Evolutionary conservation across 140 eudicot species (phyloP).

Genomic region (Erigeron philadelphicus): DNA sequence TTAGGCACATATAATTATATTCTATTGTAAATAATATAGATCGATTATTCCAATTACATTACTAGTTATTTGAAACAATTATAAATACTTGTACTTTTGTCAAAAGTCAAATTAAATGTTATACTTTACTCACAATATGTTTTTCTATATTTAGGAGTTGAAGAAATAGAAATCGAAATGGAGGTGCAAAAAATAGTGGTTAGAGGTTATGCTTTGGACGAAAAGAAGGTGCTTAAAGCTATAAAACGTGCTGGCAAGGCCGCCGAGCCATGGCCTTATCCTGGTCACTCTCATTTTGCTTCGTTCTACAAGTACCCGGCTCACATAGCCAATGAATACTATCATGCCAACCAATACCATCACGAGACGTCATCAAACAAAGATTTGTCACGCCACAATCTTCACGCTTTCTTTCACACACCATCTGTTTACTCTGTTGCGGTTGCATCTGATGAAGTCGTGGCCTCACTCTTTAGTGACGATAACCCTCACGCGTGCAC

Average conservation of each 20-base stretch:
- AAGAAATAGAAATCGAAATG: conserved; percentile 60
- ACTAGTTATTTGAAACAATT: too few species aligned
- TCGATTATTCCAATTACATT: too few species aligned
- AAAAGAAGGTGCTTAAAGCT: conserved; percentile 54
- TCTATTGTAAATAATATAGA: too few species aligned
- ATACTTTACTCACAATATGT: too few species aligned
- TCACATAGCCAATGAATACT: conserved; percentile 30
- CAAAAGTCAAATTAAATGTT: too few species aligned
- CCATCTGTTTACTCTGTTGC: conserved; percentile 64
- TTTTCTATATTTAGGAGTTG: conserved; percentile 38
- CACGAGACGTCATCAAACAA: conserved; percentile 33
- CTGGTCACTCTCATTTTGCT: conserved; percentile 47
- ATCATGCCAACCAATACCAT: conserved; percentile 41
- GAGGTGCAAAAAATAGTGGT: conserved; percentile 60
- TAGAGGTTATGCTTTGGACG: conserved; percentile 52
- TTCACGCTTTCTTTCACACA: conserved; percentile 62
- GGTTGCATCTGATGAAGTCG: conserved; percentile 61
- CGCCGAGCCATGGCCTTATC: conserved; percentile 75
- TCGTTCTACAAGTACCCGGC: conserved; percentile 66
- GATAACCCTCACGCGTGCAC: conserved; percentile 67
- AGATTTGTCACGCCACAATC: conserved; percentile 36
- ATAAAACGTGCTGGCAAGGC: conserved; percentile 64
- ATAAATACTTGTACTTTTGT: too few species aligned
- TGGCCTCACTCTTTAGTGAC: conserved; percentile 61
- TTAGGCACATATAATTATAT: too few species aligned